Conservation (phyloP, 345 rosid species). For the Xanthoceras sorbifolium region DNA sequence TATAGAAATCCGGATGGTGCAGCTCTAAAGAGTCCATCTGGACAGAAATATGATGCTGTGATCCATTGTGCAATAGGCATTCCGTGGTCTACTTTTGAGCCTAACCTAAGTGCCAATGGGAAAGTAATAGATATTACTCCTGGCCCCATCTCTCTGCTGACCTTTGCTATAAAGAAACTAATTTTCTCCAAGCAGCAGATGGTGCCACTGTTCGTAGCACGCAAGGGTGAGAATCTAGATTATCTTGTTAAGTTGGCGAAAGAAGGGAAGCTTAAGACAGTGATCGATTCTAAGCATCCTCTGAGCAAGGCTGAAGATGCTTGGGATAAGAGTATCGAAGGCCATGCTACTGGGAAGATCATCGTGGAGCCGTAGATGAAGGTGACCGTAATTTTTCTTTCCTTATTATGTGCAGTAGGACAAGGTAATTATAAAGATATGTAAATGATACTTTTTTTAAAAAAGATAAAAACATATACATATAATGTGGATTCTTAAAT, state of each 20-base stretch:
- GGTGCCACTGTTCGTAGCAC: conserved; percentile 43
- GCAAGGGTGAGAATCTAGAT: conserved; percentile 55
- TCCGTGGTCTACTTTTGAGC: conserved; percentile 69
- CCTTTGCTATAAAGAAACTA: conserved; percentile 49
- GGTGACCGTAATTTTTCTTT: no score
- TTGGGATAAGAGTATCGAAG: conserved; percentile 65
- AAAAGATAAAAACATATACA: no score
- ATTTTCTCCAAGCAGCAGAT: conserved; percentile 70
- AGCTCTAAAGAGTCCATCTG: conserved; percentile 67
- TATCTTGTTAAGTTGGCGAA: conserved; percentile 50
- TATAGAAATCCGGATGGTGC: conserved; percentile 77
- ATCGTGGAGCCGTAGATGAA: conserved; percentile 53
- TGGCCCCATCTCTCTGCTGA: conserved; percentile 40
- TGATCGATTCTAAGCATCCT: conserved; percentile 57
- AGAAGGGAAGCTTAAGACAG: conserved; percentile 65
- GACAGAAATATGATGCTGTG: conserved; percentile 70
- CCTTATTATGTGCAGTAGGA: no score
- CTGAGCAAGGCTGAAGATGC: conserved; percentile 73
- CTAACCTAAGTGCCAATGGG: conserved; percentile 55
- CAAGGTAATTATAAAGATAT: no score
- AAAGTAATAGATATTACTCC: conserved; percentile 67
- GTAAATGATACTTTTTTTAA: no score
- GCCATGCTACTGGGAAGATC: conserved; percentile 81
- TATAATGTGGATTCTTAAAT: no score
- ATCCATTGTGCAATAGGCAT: conserved; percentile 62